These are phyloP conservation scores for Myochromella boudieri DNA, from an alignment of 768 basidiomycete species.

Conservation along the genomic window DNA sequence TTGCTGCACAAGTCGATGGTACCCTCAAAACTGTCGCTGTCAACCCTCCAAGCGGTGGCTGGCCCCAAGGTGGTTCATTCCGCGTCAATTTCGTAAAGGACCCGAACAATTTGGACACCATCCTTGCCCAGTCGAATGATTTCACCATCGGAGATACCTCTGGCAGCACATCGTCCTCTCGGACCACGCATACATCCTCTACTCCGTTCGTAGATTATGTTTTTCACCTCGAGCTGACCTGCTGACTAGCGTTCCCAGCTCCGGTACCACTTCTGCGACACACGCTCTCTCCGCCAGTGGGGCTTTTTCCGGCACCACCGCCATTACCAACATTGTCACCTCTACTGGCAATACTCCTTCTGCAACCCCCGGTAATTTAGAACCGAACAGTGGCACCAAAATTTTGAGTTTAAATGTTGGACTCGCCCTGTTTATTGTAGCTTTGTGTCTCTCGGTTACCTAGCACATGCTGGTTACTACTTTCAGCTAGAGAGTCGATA, in stretches of 20 bases:
- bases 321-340: slow-evolving; percentile 14
- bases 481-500: too few species aligned
- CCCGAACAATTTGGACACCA: slow-evolving; percentile 40
- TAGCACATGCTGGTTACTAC: slow-evolving; percentile 8
- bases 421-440: slow-evolving; percentile 25
- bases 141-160: slow-evolving; percentile 46
- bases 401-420: slow-evolving; percentile 19
- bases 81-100: slow-evolving; percentile 71
- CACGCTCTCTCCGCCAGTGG: slow-evolving; percentile 10
- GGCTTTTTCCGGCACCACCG: slow-evolving; percentile 7
- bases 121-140: slow-evolving; percentile 70
- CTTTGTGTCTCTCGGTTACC: slow-evolving; percentile 19
- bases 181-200: slow-evolving; percentile 15
- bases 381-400: slow-evolving; percentile 3
- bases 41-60: slow-evolving; percentile 61
- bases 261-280: background rate
- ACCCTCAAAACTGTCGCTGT: slow-evolving; percentile 36
- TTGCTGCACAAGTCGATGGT: slow-evolving; percentile 57
- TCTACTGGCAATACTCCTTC: slow-evolving; percentile 7
- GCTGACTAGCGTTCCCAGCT: slow-evolving; percentile 1
- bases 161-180: slow-evolving; percentile 13
- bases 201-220: slow-evolving; percentile 21
- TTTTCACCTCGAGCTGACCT: background rate
- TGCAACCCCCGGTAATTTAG: background rate
- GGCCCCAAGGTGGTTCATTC: slow-evolving; percentile 62